Conservation (phyloP, 2,329 filamentous ascomycete species). For the Hypocreales sp. region DNA sequence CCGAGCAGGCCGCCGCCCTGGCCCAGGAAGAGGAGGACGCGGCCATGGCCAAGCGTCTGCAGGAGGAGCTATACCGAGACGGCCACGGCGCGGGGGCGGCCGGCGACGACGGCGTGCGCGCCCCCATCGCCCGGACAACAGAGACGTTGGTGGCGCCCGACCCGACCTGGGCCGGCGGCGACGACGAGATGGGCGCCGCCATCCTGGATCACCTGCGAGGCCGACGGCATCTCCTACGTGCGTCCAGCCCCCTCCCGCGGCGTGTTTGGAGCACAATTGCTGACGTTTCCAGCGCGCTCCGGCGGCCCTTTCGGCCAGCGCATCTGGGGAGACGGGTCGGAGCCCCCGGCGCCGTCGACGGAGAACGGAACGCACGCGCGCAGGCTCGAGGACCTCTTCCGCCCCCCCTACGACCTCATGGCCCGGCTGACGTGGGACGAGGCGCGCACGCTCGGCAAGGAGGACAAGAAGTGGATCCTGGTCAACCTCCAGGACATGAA, state of each 20-base stretch:
- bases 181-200: constrained; percentile 37
- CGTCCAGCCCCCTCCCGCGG: constrained; percentile 3
- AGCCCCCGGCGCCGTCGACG: constrained; percentile 7
- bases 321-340: constrained; percentile 17
- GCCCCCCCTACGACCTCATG: constrained; percentile 86
- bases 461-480: constrained; percentile 82
- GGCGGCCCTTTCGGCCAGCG: constrained; percentile 22
- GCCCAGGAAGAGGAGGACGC: constrained; percentile 74
- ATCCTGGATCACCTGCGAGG: constrained; percentile 50
- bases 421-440: constrained; percentile 65
- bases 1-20: constrained; percentile 22
- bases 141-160: constrained; percentile 75
- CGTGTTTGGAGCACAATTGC: neutral
- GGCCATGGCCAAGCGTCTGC: constrained; percentile 77
- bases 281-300: constrained; percentile 5
- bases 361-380: constrained; percentile 52
- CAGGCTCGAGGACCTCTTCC: constrained; percentile 79
- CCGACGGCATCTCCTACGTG: constrained; percentile 18
- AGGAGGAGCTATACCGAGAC: constrained; percentile 74
- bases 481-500: constrained; percentile 91
- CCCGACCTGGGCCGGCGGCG: constrained; percentile 24
- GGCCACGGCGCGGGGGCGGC: constrained; percentile 24
- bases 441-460: constrained; percentile 73
- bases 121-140: constrained; percentile 79
- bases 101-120: constrained; percentile 56